Conservation (phyloP, 1,284 basidiomycete species). For the Malassezia sympodialis region DNA sequence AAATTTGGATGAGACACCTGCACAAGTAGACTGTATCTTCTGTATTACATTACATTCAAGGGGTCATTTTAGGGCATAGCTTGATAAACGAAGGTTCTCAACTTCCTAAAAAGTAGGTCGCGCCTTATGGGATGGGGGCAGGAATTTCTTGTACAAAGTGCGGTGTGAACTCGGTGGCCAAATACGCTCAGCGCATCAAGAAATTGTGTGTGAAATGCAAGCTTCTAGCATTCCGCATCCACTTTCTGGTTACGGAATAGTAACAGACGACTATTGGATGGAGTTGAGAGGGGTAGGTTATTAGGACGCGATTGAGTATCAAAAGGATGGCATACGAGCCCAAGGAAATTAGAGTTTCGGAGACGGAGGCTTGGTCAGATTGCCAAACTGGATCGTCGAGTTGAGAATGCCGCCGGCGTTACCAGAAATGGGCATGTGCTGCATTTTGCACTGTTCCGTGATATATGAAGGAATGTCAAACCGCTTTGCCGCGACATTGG, state of each 20-base stretch:
- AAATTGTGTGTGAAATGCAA: constrained; percentile 75
- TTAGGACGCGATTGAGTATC: constrained; percentile 58
- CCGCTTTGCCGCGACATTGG: constrained; percentile 41
- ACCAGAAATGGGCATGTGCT: constrained; percentile 53
- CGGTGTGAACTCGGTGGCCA: constrained; percentile 78
- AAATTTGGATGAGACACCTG: constrained; percentile 50
- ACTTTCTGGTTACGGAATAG: neutral
- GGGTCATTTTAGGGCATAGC: no score
- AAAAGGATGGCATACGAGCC: constrained; percentile 56
- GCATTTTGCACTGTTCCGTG: constrained; percentile 37
- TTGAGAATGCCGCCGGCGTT: constrained; percentile 32
- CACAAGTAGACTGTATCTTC: neutral
- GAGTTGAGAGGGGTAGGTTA: neutral
- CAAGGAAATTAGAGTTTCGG: neutral
- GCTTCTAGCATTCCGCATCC: constrained; percentile 42
- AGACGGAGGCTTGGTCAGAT: neutral
- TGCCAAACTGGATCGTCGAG: constrained; percentile 26
- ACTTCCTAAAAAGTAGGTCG: constrained; percentile 87
- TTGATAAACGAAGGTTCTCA: no score
- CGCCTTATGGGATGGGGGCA: constrained; percentile 69
- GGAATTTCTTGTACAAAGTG: constrained; percentile 73
- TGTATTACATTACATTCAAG: no score
- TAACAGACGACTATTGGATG: neutral
- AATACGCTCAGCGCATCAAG: constrained; percentile 89
- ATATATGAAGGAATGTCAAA: neutral